Base-by-base conservation (phyloP, 768 basidiomycete genomes). In the Hydnomerulius pinastri region DNA sequence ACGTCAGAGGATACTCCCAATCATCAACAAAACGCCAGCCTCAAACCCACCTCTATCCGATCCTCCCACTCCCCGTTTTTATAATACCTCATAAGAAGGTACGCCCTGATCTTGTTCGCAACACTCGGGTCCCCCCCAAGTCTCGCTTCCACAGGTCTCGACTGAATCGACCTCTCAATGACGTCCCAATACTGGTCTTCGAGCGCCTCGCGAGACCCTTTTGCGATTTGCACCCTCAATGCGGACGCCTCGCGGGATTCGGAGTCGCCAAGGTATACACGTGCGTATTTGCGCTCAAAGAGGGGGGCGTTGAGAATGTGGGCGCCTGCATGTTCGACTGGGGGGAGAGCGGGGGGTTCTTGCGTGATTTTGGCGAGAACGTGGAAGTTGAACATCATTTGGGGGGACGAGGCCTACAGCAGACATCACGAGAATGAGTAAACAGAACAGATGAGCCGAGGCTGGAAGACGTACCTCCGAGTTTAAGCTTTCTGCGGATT, bases 121-220 rank as follows among this genome's bases (percentile, higher is more conserved):
- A 94, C 76, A 50, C 90, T 91, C 0, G 96, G 96, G 50, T 94
- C 88, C 21, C 96, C 96, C 13, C 96, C 96, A 4, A 99, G 76
- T 33, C 80, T 76, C 1, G 96, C 96, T 57, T 97, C 90, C 46
- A 82, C 78, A 0, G 92, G 91, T 10, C 90, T 74, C 2, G 88
- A 79, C 47, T 90, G 87, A 13, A 99, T 77, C 0, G 88, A 88
- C 36, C 86, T 81, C 50, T 95, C 92, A 44, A 99, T 61, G 18
- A 91, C 77, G 48, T 88, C 83, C 80, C 85, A 88, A 51, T 91
- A 92, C 69, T 96, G 93, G 63, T 90, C 87, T 67, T 98, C 94
- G 13, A 98, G 74, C 11, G 90, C 91, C 52, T 85, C 81, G 29
- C 86, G 74, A 0, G 88, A 86, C 12, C 95, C 96, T 28, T 73